Evolutionary conservation across 2,329 filamentous ascomycete genomes (phyloP).

Genomic region (Scedosporium dehoogii): DNA sequence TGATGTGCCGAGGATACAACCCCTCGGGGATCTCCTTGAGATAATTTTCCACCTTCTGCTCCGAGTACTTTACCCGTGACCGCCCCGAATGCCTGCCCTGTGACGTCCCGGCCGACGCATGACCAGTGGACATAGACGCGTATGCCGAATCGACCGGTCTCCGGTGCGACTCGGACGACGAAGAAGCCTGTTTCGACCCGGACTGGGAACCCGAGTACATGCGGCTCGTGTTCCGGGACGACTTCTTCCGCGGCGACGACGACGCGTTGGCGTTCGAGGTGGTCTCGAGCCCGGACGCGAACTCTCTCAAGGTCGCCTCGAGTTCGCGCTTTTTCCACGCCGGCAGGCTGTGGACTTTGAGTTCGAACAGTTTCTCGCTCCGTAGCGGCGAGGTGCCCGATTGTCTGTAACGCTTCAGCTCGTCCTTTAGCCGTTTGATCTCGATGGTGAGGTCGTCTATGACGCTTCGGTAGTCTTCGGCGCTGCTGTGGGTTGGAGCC

Average conservation of each 20-base stretch:
- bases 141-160: slow-evolving; percentile 52
- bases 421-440: slow-evolving; percentile 68
- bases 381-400: slow-evolving; percentile 55
- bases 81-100: slow-evolving; percentile 23
- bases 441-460: slow-evolving; percentile 82
- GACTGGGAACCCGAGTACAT: slow-evolving; percentile 31
- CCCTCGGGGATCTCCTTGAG: slow-evolving; percentile 63
- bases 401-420: slow-evolving; percentile 61
- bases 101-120: slow-evolving; percentile 32
- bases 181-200: slow-evolving; percentile 40
- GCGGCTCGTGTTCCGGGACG: slow-evolving; percentile 25
- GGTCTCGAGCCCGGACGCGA: slow-evolving; percentile 52
- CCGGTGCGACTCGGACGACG: slow-evolving; percentile 41
- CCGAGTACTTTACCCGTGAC: slow-evolving; percentile 29
- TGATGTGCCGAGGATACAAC: slow-evolving; percentile 49
- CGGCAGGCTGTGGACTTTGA: slow-evolving; percentile 66
- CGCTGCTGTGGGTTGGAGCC: slow-evolving; percentile 45
- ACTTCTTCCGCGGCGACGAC: slow-evolving; percentile 29
- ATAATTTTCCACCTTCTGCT: slow-evolving; percentile 59
- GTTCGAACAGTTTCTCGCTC: slow-evolving; percentile 72
- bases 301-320: slow-evolving; percentile 62
- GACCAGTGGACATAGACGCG: slow-evolving; percentile 54
- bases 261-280: slow-evolving; percentile 27
- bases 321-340: slow-evolving; percentile 66
- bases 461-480: slow-evolving; percentile 68